Conservation (phyloP, 1,284 basidiomycete genomes). For the Cerioporus squamosus region DNA sequence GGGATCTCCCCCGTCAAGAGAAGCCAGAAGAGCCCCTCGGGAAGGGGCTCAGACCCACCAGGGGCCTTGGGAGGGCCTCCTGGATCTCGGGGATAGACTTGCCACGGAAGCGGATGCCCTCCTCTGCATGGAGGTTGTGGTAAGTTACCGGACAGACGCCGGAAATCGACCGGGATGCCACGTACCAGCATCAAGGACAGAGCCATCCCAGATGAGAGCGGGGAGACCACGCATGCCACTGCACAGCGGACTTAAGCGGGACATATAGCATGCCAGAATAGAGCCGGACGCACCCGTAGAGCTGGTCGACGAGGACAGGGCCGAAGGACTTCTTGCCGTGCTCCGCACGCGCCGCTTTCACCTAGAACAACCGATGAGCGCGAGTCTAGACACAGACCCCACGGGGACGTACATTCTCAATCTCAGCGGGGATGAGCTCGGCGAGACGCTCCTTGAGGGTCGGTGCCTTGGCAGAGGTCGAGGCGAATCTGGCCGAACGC, state of each 20-base stretch:
- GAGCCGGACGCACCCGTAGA: conserved; percentile 67
- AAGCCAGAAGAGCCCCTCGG: conserved; percentile 96
- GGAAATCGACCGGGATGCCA: conserved; percentile 15
- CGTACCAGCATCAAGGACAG: conserved; percentile 88
- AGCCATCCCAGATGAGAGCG: conserved; percentile 93
- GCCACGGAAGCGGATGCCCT: conserved; percentile 96
- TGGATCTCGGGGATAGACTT: conserved; percentile 93
- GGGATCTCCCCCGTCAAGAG: conserved; percentile 93
- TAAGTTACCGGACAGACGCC: neutral
- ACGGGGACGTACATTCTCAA: conserved; percentile 72
- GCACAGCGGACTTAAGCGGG: conserved; percentile 22
- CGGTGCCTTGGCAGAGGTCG: conserved; percentile 68
- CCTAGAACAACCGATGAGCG: conserved; percentile 43
- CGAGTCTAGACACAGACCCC: neutral
- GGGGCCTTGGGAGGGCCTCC: conserved; percentile 82
- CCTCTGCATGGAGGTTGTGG: conserved; percentile 55
- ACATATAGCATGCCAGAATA: neutral
- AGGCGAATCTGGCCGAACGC: conserved; percentile 63
- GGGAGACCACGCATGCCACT: conserved; percentile 94
- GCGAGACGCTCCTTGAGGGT: conserved; percentile 90
- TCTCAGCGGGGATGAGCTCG: conserved; percentile 88
- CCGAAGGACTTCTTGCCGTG: conserved; percentile 93
- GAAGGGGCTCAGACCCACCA: conserved; percentile 89
- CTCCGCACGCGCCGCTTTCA: conserved; percentile 81
- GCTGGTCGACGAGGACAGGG: conserved; percentile 89